These are phyloP conservation scores for Rhodotorula mucilaginosa DNA, from an alignment of 1,284 basidiomycete species.

Conservation along the genomic window DNA sequence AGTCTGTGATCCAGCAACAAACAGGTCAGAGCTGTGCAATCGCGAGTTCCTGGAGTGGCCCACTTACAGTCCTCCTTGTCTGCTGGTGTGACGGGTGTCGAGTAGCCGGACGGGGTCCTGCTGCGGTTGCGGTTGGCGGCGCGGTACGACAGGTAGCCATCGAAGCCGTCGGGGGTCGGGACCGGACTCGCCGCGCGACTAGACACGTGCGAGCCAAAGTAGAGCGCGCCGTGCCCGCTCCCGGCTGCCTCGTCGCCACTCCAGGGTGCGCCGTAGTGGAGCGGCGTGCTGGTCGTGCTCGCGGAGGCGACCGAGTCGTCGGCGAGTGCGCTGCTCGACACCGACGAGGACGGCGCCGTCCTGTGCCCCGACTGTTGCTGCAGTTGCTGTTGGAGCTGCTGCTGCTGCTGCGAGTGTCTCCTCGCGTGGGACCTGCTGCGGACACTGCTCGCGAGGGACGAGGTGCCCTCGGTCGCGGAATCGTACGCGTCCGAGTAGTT, in stretches of 20 bases:
- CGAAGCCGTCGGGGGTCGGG: constrained; percentile 13
- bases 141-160: constrained; percentile 30
- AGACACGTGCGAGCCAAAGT: constrained; percentile 23
- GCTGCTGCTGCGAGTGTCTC: background rate
- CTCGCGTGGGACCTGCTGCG: constrained; percentile 3
- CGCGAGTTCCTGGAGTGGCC: background rate
- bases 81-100: constrained; percentile 20
- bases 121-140: constrained; percentile 27
- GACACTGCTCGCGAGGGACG: constrained; percentile 7
- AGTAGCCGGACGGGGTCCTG: constrained; percentile 20
- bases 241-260: constrained; percentile 14
- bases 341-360: background rate
- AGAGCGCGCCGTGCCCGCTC: background rate
- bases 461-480: constrained; percentile 24
- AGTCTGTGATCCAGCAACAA: constrained; percentile 5
- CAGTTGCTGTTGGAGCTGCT: background rate
- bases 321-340: constrained; percentile 8
- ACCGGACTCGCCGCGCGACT: constrained; percentile 27
- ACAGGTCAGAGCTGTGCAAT: background rate
- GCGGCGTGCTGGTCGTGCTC: background rate
- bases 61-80: constrained; percentile 32
- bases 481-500: constrained; percentile 36
- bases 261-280: constrained; percentile 10
- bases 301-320: background rate
- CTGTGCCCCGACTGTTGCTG: background rate